phyloP scores from a whole-genome alignment of 495 filamentous ascomycete species.

The Penicillium steckii region DNA sequence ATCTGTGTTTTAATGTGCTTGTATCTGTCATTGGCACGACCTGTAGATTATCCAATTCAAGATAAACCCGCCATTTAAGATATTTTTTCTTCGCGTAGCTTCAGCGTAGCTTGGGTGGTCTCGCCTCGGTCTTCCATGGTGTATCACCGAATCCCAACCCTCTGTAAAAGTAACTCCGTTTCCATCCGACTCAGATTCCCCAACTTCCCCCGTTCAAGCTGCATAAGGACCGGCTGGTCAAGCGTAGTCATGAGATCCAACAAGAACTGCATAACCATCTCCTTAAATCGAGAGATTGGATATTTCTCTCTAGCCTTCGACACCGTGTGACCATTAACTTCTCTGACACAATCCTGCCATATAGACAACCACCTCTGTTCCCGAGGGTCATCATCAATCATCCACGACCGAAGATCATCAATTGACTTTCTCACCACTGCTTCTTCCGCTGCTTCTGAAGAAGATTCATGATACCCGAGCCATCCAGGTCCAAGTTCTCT shows the following conservation, averaged over 20 bases:
- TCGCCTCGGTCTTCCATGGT: background rate
- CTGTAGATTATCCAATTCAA: slow-evolving; percentile 39
- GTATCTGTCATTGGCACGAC: slow-evolving; percentile 16
- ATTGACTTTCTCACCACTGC: no score
- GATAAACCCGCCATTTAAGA: slow-evolving; percentile 3
- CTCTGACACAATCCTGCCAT: slow-evolving; percentile 9
- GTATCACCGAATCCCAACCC: slow-evolving; percentile 27
- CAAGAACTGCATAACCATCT: slow-evolving; percentile 28
- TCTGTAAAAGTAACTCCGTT: slow-evolving; percentile 30
- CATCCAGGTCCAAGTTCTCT: background rate
- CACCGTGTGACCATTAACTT: slow-evolving; percentile 4
- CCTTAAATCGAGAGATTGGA: slow-evolving; percentile 21
- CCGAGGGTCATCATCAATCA: background rate
- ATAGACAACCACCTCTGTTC: slow-evolving; percentile 11
- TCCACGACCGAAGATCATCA: slow-evolving; percentile 34
- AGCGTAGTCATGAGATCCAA: slow-evolving; percentile 34
- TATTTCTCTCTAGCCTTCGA: slow-evolving; percentile 6
- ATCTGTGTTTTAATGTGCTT: slow-evolving; percentile 14
- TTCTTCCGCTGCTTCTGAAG: background rate
- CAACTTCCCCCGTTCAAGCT: slow-evolving; percentile 45
- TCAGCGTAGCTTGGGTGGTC: background rate
- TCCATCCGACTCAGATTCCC: slow-evolving; percentile 34
- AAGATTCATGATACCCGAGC: background rate
- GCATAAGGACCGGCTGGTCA: slow-evolving; percentile 39
- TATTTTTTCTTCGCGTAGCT: background rate